Conservation (phyloP, 352 stramenopile genomes). For the Phytophthora idaei region DNA sequence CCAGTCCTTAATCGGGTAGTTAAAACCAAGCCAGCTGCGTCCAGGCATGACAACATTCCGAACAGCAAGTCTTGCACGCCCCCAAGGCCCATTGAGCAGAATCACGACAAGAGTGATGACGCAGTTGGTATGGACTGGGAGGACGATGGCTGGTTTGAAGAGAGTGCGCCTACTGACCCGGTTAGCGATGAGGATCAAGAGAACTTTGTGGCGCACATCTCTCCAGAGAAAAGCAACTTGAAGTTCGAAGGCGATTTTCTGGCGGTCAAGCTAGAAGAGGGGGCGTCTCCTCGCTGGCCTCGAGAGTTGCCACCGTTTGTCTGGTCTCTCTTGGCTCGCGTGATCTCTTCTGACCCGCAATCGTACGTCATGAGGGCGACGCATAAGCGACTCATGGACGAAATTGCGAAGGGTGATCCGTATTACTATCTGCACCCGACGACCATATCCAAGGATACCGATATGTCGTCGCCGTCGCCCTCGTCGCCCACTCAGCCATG, state of each 20-base stretch:
- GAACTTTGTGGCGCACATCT: constrained; percentile 27
- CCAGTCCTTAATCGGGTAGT: neutral
- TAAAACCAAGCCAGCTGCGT: neutral
- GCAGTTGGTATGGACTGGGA: constrained; percentile 23
- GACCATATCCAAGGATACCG: constrained; percentile 17
- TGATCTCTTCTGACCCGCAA: constrained; percentile 50
- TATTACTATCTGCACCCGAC: constrained; percentile 75
- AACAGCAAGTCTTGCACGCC: neutral
- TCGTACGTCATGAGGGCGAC: constrained; percentile 74
- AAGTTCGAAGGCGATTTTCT: constrained; percentile 37
- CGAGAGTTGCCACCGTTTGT: constrained; percentile 41
- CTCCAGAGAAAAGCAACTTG: constrained; percentile 26
- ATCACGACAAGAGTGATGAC: constrained; percentile 12
- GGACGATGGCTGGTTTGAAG: constrained; percentile 36
- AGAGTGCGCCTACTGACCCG: constrained; percentile 14
- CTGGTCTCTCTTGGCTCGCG: constrained; percentile 46
- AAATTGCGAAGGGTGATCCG: constrained; percentile 69
- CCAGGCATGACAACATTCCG: neutral
- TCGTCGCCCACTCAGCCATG: constrained; percentile 28
- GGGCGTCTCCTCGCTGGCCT: constrained; percentile 22
- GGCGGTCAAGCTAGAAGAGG: constrained; percentile 39
- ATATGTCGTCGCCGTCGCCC: constrained; percentile 16
- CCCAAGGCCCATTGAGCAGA: neutral
- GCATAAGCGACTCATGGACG: constrained; percentile 61
- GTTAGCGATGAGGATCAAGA: constrained; percentile 28